phyloP scores from a whole-genome alignment of 805 yeast species.

The Yamadazyma nakazawae region DNA sequence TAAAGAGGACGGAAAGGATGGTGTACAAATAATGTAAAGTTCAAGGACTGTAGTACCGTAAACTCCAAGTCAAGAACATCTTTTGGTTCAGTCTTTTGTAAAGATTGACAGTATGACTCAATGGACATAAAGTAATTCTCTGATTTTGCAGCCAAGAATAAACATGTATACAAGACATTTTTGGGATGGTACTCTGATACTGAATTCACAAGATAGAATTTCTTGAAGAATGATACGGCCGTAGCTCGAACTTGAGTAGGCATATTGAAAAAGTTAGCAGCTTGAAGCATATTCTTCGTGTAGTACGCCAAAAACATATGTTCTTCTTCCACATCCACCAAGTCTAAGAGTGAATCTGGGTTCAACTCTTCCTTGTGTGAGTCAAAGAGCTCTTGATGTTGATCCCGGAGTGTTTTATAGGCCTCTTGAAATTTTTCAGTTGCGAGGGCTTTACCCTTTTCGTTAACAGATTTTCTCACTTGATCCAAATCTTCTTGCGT shows the following conservation, averaged over 20 bases:
- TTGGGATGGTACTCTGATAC: conserved; percentile 90
- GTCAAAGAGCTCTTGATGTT: conserved; percentile 29
- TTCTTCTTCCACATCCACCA: conserved; percentile 70
- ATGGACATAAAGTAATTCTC: conserved; percentile 89
- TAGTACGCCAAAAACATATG: conserved; percentile 62
- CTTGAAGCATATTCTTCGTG: conserved; percentile 64
- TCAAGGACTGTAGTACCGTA: conserved; percentile 63
- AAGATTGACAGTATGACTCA: conserved; percentile 68
- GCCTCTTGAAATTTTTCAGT: conserved; percentile 27
- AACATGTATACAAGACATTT: conserved; percentile 63
- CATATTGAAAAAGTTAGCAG: conserved; percentile 71
- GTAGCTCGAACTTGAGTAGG: conserved; percentile 90
- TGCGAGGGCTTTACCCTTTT: conserved; percentile 47
- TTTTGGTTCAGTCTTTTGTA: conserved; percentile 62
- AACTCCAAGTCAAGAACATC: conserved; percentile 80
- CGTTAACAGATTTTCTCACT: conserved; percentile 49
- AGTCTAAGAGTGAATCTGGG: conserved; percentile 31
- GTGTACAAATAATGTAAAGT: conserved; percentile 80
- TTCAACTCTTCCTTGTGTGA: conserved; percentile 21
- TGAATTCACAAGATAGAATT: conserved; percentile 75
- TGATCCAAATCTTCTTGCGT: conserved; percentile 54
- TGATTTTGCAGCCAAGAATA: conserved; percentile 88
- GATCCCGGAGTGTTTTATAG: conserved; percentile 15
- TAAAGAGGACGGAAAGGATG: conserved; percentile 89
- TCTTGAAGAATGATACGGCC: conserved; percentile 75